Evolutionary conservation across 148 eudicot genomes (phyloP).

Genomic region (Cornus florida): DNA sequence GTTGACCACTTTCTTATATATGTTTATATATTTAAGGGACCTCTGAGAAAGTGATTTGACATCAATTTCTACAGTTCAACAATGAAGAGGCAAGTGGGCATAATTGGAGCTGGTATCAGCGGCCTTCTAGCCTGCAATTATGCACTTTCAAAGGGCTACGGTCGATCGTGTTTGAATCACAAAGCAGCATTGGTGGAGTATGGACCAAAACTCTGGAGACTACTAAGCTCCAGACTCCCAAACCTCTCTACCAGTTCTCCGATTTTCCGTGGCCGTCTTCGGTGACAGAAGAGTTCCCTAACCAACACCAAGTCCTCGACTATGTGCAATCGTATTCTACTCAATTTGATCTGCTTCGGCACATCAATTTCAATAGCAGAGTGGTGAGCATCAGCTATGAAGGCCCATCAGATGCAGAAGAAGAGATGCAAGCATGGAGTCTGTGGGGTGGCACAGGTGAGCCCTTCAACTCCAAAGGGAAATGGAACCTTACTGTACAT

Average conservation of each 20-base stretch:
- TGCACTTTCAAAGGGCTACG: slow-evolving; percentile 46
- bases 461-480: slow-evolving; percentile 40
- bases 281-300: slow-evolving; percentile 33
- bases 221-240: slow-evolving; percentile 39
- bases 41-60: too few species aligned
- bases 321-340: slow-evolving; percentile 48
- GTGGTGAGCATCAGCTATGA: too few species aligned
- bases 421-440: too few species aligned
- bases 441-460: slow-evolving; percentile 10
- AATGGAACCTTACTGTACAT: slow-evolving; percentile 35
- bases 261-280: slow-evolving; percentile 64
- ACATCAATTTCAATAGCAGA: slow-evolving; percentile 32
- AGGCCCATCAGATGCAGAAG: too few species aligned
- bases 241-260: slow-evolving; percentile 45
- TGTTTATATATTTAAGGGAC: too few species aligned
- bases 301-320: slow-evolving; percentile 35
- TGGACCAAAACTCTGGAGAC: slow-evolving; percentile 41
- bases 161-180: slow-evolving; percentile 53
- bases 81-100: slow-evolving; percentile 42
- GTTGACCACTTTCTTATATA: too few species aligned
- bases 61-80: too few species aligned
- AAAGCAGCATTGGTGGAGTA: neutral
- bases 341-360: slow-evolving; percentile 39
- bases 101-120: slow-evolving; percentile 63
- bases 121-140: slow-evolving; percentile 70